Evolutionary conservation across 345 rosid genomes (phyloP).

Genomic region (Hibiscus tridactylites): DNA sequence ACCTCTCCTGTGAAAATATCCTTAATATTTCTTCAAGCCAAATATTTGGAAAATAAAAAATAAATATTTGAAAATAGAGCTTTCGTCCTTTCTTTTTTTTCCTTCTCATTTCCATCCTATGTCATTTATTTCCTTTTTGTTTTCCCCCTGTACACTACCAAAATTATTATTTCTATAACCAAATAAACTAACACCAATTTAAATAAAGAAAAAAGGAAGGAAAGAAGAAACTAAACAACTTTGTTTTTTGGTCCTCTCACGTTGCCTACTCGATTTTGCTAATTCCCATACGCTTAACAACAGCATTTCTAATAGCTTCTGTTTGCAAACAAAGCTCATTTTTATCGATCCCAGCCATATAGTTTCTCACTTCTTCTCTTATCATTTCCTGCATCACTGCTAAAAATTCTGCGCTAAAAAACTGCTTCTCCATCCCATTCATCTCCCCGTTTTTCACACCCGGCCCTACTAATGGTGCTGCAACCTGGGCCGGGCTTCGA

Average conservation of each 20-base stretch:
- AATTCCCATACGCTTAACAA: conserved; percentile 60
- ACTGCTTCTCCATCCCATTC: conserved; percentile 35
- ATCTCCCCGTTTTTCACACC: not conserved
- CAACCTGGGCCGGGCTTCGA: not conserved
- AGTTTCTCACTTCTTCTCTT: conserved; percentile 57
- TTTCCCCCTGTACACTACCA: conserved; percentile 42
- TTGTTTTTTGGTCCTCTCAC: not conserved
- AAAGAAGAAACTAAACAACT: not conserved
- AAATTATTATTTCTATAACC: conserved; percentile 31
- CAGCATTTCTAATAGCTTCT: conserved; percentile 50
- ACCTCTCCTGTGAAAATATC: too few relatives aligned
- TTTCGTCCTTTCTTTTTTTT: too few relatives aligned
- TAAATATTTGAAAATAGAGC: too few relatives aligned
- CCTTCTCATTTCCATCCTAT: too few relatives aligned
- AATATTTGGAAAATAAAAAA: too few relatives aligned
- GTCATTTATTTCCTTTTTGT: not conserved
- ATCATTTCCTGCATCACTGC: conserved; percentile 68
- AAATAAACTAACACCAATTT: not conserved
- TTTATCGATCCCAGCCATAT: conserved; percentile 53
- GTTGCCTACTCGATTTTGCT: conserved; percentile 41
- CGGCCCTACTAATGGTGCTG: not conserved
- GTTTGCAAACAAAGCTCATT: conserved; percentile 37
- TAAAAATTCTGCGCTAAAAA: conserved; percentile 53
- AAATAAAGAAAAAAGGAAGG: not conserved
- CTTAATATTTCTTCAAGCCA: too few relatives aligned